Base-by-base conservation (phyloP, 768 basidiomycete genomes). In the Pisolithus marmoratus region DNA sequence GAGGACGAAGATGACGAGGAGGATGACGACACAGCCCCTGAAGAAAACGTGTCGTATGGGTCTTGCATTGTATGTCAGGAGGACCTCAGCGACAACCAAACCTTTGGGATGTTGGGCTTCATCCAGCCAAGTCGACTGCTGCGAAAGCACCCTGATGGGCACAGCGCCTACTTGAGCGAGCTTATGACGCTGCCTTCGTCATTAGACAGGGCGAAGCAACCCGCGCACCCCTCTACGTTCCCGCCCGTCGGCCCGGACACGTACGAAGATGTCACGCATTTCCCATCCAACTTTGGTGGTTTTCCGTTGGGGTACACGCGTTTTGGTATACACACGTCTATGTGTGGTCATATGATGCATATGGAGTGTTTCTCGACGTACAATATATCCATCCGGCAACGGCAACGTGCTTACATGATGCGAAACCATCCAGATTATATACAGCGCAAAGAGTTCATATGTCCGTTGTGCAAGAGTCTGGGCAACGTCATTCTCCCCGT, bases 51-150 rank as follows among this genome's bases (percentile, higher is more conserved):
- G 2, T 85, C 85, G 12, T 86, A 84, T 54, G 95, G 95, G 2
- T 87, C 86, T n/a, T 99, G 96, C 64, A 98, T 99, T 55, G 94
- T 98, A 9, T 99, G 96, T 59, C 96, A 98, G 64, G 96, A 98
- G 63, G 90, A 94, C 54, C 80, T 97, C 48, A 87, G 82, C 58
- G 63, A 77, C 2, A 70, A 77, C 15, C 78, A 80, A 54, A 74
- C 89, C 0, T 98, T 96, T 66, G 96, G 96, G 5, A 81, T 82
- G 27, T 80, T 99, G 17, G 91, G 89, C 1, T 72, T 94, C 43
- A 64, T 99, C 7, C 95, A 97, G 61, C 87, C 94, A 0, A 94
- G 94, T 65, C 78, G 88, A 43, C 71, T 94, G 41, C 74, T 97
- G 17, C 81, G 95, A 43, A 81, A 81, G 37, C 85, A 87, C 57